Percentiles rank a stretch among this genome's conserved stretches.
These are phyloP conservation scores for Ogataea wickerhamii DNA, from an alignment of 805 yeast genomes.

Conservation along the genomic window DNA sequence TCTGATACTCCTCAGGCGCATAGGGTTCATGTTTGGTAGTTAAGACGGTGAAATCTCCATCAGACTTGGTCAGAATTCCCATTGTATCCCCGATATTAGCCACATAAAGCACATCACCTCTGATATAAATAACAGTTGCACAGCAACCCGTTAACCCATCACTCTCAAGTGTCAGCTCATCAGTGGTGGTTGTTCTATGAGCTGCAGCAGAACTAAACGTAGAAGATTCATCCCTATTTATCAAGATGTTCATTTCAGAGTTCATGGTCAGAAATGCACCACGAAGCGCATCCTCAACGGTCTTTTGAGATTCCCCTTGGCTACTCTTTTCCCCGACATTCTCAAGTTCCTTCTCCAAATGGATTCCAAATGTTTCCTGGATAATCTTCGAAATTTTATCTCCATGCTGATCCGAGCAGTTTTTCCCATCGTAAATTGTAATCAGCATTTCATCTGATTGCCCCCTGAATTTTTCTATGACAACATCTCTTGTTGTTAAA, in stretches of 20 bases:
- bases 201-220: slow-evolving; percentile 45
- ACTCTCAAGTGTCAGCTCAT: slow-evolving; percentile 54
- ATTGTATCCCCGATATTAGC: slow-evolving; percentile 92
- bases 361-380: slow-evolving; percentile 65
- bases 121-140: slow-evolving; percentile 75
- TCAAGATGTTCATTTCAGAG: slow-evolving; percentile 69
- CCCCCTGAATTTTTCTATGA: slow-evolving; percentile 83
- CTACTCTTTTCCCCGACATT: slow-evolving; percentile 30
- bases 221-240: slow-evolving; percentile 43
- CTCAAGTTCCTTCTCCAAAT: slow-evolving; percentile 64
- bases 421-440: slow-evolving; percentile 83
- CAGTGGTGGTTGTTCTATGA: slow-evolving; percentile 46
- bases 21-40: slow-evolving; percentile 86
- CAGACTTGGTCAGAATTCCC: slow-evolving; percentile 72
- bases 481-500: slow-evolving; percentile 77
- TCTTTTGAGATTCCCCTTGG: slow-evolving; percentile 41
- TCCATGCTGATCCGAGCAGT: slow-evolving; percentile 51
- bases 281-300: slow-evolving; percentile 71
- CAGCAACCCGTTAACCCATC: slow-evolving; percentile 83
- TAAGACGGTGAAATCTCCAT: slow-evolving; percentile 73
- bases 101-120: slow-evolving; percentile 63
- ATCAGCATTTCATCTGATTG: slow-evolving; percentile 75
- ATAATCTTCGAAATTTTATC: slow-evolving; percentile 68
- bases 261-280: slow-evolving; percentile 77
- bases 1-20: slow-evolving; percentile 68